These are phyloP conservation scores for Claviceps spartinae DNA, from an alignment of 2,329 filamentous ascomycete genomes.

Conservation along the genomic window DNA sequence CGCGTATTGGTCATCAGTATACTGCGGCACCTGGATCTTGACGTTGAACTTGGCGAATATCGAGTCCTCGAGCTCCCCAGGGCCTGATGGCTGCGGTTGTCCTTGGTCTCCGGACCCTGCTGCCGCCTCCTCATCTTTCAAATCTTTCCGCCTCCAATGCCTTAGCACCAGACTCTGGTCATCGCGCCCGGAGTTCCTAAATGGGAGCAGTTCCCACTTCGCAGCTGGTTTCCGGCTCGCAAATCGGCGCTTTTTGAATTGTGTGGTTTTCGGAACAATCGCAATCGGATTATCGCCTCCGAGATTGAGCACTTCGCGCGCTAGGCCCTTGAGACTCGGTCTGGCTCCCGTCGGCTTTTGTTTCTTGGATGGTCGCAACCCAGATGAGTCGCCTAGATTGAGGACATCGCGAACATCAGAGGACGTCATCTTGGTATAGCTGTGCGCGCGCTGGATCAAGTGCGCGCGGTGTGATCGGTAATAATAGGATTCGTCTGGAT, in stretches of 20 bases:
- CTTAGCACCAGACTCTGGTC: conserved; percentile 54
- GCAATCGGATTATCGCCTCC: conserved; percentile 54
- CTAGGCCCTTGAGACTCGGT: conserved; percentile 48
- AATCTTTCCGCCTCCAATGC: conserved; percentile 63
- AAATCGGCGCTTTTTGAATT: conserved; percentile 46
- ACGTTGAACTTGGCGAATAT: conserved; percentile 81
- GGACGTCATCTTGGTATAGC: conserved; percentile 43
- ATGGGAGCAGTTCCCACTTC: conserved; percentile 55
- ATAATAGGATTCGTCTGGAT: too few relatives aligned
- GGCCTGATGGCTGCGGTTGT: neutral
- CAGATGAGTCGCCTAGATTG: conserved; percentile 52
- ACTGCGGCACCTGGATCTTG: conserved; percentile 61
- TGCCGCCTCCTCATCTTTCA: conserved; percentile 15
- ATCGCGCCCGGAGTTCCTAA: conserved; percentile 62
- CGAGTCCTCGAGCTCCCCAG: conserved; percentile 37
- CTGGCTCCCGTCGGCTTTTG: conserved; percentile 51
- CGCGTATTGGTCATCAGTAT: conserved; percentile 79
- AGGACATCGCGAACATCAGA: conserved; percentile 81
- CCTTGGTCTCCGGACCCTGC: conserved; percentile 6
- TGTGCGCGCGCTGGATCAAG: too few relatives aligned
- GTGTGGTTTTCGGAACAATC: conserved; percentile 46
- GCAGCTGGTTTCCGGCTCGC: conserved; percentile 41
- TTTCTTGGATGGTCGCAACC: conserved; percentile 55
- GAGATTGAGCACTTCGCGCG: conserved; percentile 51
- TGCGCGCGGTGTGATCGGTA: too few relatives aligned